Conservation (phyloP, 179 eudicot genomes). For the Camellia oleifera region DNA sequence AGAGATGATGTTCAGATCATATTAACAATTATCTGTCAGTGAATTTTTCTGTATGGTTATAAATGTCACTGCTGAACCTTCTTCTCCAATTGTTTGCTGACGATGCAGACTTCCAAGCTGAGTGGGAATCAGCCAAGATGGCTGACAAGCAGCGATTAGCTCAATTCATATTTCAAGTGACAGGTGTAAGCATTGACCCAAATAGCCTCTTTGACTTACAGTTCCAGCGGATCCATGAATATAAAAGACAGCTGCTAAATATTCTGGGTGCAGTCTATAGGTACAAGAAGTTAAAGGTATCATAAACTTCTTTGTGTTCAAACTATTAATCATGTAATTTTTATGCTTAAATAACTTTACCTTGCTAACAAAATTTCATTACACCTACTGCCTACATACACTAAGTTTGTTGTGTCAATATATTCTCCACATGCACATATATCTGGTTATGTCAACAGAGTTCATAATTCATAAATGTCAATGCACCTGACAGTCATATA, state of each 20-base stretch:
- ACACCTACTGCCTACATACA: not conserved
- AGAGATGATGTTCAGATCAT: slow-evolving; percentile 2
- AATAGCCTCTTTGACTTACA: slow-evolving; percentile 93
- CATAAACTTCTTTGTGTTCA: slow-evolving; percentile 10
- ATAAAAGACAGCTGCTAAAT: slow-evolving; percentile 91
- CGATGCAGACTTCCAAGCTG: slow-evolving; percentile 72
- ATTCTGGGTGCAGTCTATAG: slow-evolving; percentile 85
- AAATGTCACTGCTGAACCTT: slow-evolving; percentile 17
- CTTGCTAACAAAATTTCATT: not conserved
- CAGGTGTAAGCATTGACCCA: slow-evolving; percentile 87
- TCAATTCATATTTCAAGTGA: slow-evolving; percentile 66
- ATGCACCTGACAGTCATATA: not conserved
- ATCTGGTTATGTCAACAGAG: not conserved
- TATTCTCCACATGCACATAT: not conserved
- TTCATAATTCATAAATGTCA: not conserved
- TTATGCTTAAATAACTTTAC: slow-evolving; percentile 12
- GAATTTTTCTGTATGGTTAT: not conserved
- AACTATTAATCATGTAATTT: not conserved
- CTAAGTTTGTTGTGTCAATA: not conserved
- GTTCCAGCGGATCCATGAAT: slow-evolving; percentile 96
- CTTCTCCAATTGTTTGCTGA: slow-evolving; percentile 69
- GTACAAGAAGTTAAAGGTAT: slow-evolving; percentile 95
- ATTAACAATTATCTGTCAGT: not conserved
- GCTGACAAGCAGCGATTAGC: slow-evolving; percentile 89
- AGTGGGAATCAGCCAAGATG: slow-evolving; percentile 97